phyloP scores from a whole-genome alignment of 2,329 filamentous ascomycete genomes.

The Colletotrichum scovillei region DNA sequence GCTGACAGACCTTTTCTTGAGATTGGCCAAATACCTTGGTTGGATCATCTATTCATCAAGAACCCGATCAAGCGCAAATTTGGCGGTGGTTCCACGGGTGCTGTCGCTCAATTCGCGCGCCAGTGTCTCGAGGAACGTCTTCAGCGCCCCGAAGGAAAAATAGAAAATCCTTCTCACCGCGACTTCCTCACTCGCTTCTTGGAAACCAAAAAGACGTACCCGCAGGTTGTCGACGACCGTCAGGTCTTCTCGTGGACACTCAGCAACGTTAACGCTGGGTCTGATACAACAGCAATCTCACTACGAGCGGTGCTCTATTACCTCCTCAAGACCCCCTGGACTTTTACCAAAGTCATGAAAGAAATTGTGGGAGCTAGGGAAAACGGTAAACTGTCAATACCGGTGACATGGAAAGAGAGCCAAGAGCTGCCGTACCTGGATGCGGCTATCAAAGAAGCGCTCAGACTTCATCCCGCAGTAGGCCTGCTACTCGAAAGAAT shows the following conservation, averaged over 20 bases:
- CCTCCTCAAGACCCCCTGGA: constrained; percentile 46
- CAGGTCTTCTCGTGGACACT: constrained; percentile 35
- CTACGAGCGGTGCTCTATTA: constrained; percentile 52
- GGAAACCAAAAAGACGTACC: constrained; percentile 45
- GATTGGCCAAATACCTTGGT: constrained; percentile 41
- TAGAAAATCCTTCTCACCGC: constrained; percentile 10
- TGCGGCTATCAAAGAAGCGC: constrained; percentile 7
- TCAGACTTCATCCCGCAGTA: constrained; percentile 7
- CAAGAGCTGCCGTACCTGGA: constrained; percentile 4
- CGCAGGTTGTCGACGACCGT: constrained; percentile 49
- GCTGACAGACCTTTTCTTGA: not conserved
- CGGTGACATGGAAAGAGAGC: constrained; percentile 11
- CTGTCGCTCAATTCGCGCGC: constrained; percentile 31
- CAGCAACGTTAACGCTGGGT: constrained; percentile 48
- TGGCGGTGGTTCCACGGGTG: constrained; percentile 37
- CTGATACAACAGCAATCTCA: constrained; percentile 50
- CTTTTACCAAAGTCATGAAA: constrained; percentile 38
- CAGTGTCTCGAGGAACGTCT: constrained; percentile 20
- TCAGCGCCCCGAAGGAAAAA: not conserved
- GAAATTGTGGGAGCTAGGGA: not conserved
- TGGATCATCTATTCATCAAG: constrained; percentile 44
- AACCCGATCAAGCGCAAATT: constrained; percentile 41
- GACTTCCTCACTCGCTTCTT: constrained; percentile 51
- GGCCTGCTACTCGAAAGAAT: constrained; percentile 6
- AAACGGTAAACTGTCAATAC: not conserved